Evolutionary conservation across 192 early-diverging fungal species (phyloP).

Genomic region (Backusella psychrophila): DNA sequence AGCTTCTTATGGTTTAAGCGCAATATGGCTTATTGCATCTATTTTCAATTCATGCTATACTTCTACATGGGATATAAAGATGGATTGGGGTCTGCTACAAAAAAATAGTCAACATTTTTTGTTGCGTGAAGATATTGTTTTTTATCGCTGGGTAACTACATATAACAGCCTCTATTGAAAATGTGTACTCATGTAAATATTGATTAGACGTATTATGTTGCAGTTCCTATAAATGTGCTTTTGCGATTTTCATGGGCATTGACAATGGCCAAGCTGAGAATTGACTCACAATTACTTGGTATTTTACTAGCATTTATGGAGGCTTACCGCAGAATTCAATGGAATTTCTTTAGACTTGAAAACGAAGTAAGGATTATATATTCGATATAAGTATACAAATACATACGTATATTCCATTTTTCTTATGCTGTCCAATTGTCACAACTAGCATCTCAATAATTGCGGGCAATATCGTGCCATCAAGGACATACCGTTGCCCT

Average conservation of each 20-base stretch:
- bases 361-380: conserved; percentile 47
- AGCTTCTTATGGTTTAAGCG: conserved; percentile 7
- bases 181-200: conserved; percentile 14
- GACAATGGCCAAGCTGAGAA: neutral
- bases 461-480: conserved; percentile 80
- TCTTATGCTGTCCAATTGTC: neutral
- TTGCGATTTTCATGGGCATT: conserved; percentile 68
- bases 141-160: conserved; percentile 32
- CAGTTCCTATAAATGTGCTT: conserved; percentile 60
- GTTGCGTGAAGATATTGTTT: conserved; percentile 38
- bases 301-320: conserved; percentile 33
- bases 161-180: conserved; percentile 11
- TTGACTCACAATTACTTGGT: conserved; percentile 17
- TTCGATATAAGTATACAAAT: neutral
- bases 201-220: conserved; percentile 66
- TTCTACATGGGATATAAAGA: conserved; percentile 35
- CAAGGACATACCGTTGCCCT: conserved; percentile 77
- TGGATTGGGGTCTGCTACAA: conserved; percentile 39
- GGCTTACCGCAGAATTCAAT: conserved; percentile 57
- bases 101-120: conserved; percentile 22
- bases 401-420: neutral
- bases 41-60: conserved; percentile 34
- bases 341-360: conserved; percentile 83
- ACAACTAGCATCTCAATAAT: conserved; percentile 64
- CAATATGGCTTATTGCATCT: conserved; percentile 19